These are phyloP conservation scores for Albugo laibachii DNA, from an alignment of 352 stramenopile genomes.

Conservation along the genomic window DNA sequence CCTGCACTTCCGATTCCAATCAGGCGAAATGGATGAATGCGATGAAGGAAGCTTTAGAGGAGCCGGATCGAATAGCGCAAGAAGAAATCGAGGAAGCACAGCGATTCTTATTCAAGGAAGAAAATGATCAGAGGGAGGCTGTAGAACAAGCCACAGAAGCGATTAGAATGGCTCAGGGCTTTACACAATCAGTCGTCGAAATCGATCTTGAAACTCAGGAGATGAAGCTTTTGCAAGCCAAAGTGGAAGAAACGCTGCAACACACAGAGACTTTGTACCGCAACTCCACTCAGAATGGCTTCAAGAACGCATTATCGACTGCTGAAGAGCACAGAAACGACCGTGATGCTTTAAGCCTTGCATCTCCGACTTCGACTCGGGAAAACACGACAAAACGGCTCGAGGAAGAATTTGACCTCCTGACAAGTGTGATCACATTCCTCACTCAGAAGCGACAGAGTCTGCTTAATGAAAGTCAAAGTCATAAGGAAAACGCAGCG, in stretches of 20 bases:
- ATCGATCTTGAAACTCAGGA: not conserved
- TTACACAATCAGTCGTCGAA: conserved; percentile 4
- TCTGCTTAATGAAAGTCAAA: no score
- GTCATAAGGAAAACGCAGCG: no score
- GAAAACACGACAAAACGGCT: no score
- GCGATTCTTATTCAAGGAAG: conserved; percentile 19
- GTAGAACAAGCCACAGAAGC: conserved; percentile 12
- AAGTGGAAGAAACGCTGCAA: conserved; percentile 3
- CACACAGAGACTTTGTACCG: not conserved
- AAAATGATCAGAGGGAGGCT: conserved; percentile 10
- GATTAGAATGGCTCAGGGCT: conserved; percentile 18
- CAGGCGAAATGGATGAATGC: conserved; percentile 35
- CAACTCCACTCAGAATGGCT: no score
- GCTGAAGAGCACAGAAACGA: no score
- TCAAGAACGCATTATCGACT: no score
- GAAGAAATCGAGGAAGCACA: conserved; percentile 62
- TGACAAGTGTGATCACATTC: no score
- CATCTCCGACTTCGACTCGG: no score
- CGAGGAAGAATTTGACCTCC: no score
- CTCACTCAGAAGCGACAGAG: no score
- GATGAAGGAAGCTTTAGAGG: conserved; percentile 38
- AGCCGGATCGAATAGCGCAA: conserved; percentile 44
- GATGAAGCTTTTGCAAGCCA: conserved; percentile 2
- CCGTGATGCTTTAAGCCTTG: no score
- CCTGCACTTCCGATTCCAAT: conserved; percentile 26